Percentiles rank a stretch among this genome's conserved stretches.
These are phyloP conservation scores for Blastocystis sp. DNA, from an alignment of 352 stramenopile species.

Conservation along the genomic window DNA sequence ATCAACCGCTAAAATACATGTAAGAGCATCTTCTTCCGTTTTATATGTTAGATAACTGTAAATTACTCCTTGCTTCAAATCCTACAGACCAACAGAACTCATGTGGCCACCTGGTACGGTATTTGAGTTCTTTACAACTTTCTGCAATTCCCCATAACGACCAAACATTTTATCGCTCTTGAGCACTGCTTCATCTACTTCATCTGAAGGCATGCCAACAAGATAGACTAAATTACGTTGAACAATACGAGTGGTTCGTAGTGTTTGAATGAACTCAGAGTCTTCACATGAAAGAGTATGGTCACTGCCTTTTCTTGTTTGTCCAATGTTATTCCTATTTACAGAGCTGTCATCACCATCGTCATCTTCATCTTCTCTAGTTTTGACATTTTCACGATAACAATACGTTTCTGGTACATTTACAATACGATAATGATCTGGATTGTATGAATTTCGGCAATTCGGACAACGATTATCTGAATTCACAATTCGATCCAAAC, in stretches of 20 bases:
- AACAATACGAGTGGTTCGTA: constrained; percentile 86
- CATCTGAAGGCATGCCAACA: constrained; percentile 82
- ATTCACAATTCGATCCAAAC: constrained; percentile 97
- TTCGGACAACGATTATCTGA: constrained; percentile 95
- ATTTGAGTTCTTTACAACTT: constrained; percentile 82
- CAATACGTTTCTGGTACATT: background rate
- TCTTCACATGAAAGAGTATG: background rate
- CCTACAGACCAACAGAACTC: constrained; percentile 8
- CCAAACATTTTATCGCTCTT: constrained; percentile 83
- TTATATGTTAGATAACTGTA: constrained; percentile 45
- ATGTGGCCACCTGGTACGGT: background rate
- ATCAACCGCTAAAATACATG: constrained; percentile 20
- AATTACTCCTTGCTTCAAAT: background rate
- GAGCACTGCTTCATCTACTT: constrained; percentile 75
- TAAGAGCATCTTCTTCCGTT: constrained; percentile 46
- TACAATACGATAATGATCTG: constrained; percentile 71
- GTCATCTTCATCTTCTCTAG: background rate
- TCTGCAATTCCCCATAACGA: constrained; percentile 87
- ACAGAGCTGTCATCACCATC: background rate
- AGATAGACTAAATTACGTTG: constrained; percentile 90
- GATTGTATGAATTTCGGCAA: constrained; percentile 91
- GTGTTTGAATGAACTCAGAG: constrained; percentile 77
- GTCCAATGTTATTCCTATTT: background rate
- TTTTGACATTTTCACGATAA: background rate
- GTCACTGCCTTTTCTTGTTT: constrained; percentile 59